These are phyloP conservation scores for Yarrowia keelungensis DNA, from an alignment of 805 yeast genomes.

Conservation along the genomic window DNA sequence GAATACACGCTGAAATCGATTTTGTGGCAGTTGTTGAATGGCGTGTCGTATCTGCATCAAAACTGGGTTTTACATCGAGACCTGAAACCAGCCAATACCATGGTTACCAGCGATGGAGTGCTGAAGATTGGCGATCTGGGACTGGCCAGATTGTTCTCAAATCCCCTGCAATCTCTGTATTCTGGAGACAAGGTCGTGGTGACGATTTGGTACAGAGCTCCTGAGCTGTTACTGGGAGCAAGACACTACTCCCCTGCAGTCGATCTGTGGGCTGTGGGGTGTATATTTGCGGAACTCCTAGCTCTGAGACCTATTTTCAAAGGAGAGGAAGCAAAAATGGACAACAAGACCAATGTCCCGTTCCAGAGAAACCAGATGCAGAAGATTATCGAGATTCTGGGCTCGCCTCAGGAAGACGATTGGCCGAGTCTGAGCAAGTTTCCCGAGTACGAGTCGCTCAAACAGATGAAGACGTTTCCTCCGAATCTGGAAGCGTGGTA, in stretches of 20 bases:
- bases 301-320: constrained; percentile 92
- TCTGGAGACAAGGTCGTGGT: constrained; percentile 96
- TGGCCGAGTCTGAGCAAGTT: constrained; percentile 84
- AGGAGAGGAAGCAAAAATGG: constrained; percentile 97
- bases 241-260: constrained; percentile 92
- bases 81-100: constrained; percentile 95
- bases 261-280: constrained; percentile 95
- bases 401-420: constrained; percentile 76
- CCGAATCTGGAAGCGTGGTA: constrained; percentile 84
- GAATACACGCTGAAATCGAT: constrained; percentile 80
- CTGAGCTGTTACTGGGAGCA: constrained; percentile 88
- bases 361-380: constrained; percentile 92
- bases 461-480: constrained; percentile 66
- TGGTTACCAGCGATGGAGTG: constrained; percentile 89
- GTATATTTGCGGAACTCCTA: constrained; percentile 88
- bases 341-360: constrained; percentile 81
- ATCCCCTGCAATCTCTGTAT: constrained; percentile 83
- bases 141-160: constrained; percentile 83
- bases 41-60: constrained; percentile 89
- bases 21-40: constrained; percentile 90
- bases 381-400: constrained; percentile 90
- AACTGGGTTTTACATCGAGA: constrained; percentile 97
- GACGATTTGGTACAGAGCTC: constrained; percentile 96
- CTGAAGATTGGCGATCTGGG: constrained; percentile 97
- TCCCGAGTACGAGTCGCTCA: constrained; percentile 79